A percentile compares a stretch with the other conserved stretches of the same genome.
phyloP scores from a whole-genome alignment of 768 basidiomycete genomes.

The Serendipita indica region DNA sequence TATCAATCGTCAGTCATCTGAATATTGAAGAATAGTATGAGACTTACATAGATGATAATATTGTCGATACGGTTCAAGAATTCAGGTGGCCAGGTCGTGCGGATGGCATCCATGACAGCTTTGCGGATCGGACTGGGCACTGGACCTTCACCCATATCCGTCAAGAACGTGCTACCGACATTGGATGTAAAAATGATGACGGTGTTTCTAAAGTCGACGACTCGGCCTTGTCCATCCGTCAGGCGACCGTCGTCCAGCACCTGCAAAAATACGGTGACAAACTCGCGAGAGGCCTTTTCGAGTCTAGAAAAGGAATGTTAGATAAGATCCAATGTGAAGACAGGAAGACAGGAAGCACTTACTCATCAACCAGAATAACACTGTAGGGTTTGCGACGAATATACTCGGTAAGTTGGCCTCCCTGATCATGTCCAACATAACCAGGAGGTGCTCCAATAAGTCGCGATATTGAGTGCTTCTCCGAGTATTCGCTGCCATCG shows the following conservation, averaged over 20 bases:
- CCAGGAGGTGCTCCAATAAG: slow-evolving; percentile 67
- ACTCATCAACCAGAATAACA: slow-evolving; percentile 70
- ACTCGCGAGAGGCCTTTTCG: slow-evolving; percentile 75
- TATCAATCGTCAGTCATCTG: slow-evolving; percentile 15
- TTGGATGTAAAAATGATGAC: slow-evolving; percentile 95
- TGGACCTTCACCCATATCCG: slow-evolving; percentile 58
- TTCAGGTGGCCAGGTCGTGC: slow-evolving; percentile 80
- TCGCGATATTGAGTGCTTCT: slow-evolving; percentile 59
- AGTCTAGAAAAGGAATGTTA: slow-evolving; percentile 32
- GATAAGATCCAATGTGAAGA: background rate
- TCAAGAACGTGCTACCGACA: slow-evolving; percentile 61
- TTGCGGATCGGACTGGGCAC: slow-evolving; percentile 44
- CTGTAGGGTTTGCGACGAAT: slow-evolving; percentile 82
- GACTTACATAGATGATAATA: slow-evolving; percentile 58
- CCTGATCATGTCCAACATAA: slow-evolving; percentile 82
- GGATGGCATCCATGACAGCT: slow-evolving; percentile 67
- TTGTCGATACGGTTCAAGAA: slow-evolving; percentile 85
- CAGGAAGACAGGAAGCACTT: background rate
- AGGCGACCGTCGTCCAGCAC: slow-evolving; percentile 85
- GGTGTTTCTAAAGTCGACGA: slow-evolving; percentile 78
- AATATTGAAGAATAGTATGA: slow-evolving; percentile 6
- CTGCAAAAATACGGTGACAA: slow-evolving; percentile 59
- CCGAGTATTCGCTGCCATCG: slow-evolving; percentile 88
- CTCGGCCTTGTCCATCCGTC: slow-evolving; percentile 84
- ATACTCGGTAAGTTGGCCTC: slow-evolving; percentile 87